These are phyloP conservation scores for Cladophialophora psammophila DNA, from an alignment of 2,329 filamentous ascomycete genomes.

Conservation along the genomic window DNA sequence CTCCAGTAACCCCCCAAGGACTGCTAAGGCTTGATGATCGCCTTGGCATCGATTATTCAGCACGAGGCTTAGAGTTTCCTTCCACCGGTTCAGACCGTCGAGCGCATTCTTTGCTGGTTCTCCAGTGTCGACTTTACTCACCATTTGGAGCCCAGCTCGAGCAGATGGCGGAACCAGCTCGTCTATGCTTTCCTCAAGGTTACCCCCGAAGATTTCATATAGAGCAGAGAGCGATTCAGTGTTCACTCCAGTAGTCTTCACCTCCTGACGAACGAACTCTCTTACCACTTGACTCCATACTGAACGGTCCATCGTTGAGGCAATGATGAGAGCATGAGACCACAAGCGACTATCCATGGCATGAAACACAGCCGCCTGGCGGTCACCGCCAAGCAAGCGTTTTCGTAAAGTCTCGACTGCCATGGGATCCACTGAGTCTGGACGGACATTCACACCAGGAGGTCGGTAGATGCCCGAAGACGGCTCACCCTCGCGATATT, in stretches of 20 bases:
- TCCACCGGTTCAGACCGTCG: constrained; percentile 91
- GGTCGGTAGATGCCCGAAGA: constrained; percentile 52
- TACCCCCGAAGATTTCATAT: constrained; percentile 93
- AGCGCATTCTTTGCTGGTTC: constrained; percentile 74
- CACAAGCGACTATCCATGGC: constrained; percentile 92
- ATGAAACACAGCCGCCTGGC: constrained; percentile 90
- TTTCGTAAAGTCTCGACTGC: constrained; percentile 76
- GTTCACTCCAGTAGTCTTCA: constrained; percentile 79
- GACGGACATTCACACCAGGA: constrained; percentile 50
- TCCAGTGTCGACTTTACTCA: constrained; percentile 73
- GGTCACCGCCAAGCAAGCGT: constrained; percentile 77
- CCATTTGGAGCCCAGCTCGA: constrained; percentile 87
- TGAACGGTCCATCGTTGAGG: constrained; percentile 74
- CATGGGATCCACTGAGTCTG: constrained; percentile 73
- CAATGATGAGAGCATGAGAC: constrained; percentile 94
- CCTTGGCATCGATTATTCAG: constrained; percentile 85
- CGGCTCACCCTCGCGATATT: constrained; percentile 50
- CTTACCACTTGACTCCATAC: constrained; percentile 93
- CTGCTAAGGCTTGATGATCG: constrained; percentile 77
- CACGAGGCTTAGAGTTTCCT: constrained; percentile 84
- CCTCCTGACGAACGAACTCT: constrained; percentile 94
- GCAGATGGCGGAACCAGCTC: constrained; percentile 94
- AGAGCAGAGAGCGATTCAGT: constrained; percentile 89
- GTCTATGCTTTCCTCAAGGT: constrained; percentile 92
- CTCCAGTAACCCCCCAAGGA: constrained; percentile 80